phyloP scores from a whole-genome alignment of 148 eudicot species.

The Hydrangea macrophylla region DNA sequence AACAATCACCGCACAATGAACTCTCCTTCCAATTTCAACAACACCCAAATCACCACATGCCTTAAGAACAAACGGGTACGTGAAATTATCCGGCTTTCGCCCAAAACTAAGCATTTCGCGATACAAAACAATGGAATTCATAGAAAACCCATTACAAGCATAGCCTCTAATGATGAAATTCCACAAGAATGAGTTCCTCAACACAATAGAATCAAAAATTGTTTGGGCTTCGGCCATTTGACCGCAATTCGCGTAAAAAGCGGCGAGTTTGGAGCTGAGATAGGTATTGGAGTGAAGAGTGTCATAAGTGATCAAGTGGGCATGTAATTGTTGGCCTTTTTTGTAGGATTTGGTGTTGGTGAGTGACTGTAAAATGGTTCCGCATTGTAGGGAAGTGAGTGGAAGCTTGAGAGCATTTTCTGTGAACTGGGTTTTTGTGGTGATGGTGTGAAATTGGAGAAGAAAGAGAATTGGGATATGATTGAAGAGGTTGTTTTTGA shows the following conservation, averaged over 20 bases:
- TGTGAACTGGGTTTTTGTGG: not conserved
- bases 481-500: not conserved
- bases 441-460: not conserved
- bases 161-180: constrained; percentile 22
- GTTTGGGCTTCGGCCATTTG: constrained; percentile 1
- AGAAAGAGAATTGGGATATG: not conserved
- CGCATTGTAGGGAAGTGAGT: constrained; percentile 21
- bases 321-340: constrained; percentile 12
- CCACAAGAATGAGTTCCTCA: constrained; percentile 21
- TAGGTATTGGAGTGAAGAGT: constrained; percentile 18
- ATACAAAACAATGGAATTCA: constrained; percentile 9
- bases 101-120: constrained; percentile 12
- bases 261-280: constrained; percentile 17
- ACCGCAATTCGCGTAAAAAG: constrained; percentile 17
- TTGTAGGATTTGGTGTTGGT: constrained; percentile 13
- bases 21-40: constrained; percentile 22
- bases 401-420: not conserved
- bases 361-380: constrained; percentile 16
- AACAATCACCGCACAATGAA: constrained; percentile 30
- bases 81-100: constrained; percentile 29
- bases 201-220: constrained; percentile 13
- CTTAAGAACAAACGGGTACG: constrained; percentile 36
- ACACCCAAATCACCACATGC: constrained; percentile 30
- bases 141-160: not conserved
- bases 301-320: constrained; percentile 11